Percentiles rank a stretch among this genome's conserved stretches.
phyloP scores from a whole-genome alignment of 768 basidiomycete genomes.

The Multifurca ochricompacta region DNA sequence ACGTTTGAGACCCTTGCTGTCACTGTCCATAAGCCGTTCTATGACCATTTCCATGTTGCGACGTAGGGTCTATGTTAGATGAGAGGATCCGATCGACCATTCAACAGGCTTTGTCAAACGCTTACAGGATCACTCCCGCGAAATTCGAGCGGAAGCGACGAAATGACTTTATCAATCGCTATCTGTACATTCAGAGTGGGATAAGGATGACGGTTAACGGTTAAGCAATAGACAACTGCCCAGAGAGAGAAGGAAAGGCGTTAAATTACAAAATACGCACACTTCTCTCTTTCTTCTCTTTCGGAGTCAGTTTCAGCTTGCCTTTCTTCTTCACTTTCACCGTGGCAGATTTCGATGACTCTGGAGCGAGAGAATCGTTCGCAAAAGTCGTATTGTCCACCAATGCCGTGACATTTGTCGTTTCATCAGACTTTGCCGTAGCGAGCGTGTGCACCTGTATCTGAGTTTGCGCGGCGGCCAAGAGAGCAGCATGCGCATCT shows the following conservation, averaged over 20 bases:
- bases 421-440: constrained; percentile 29
- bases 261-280: constrained; percentile 33
- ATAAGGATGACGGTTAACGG: neutral
- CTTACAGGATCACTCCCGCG: constrained; percentile 80
- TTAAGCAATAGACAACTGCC: neutral
- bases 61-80: constrained; percentile 48
- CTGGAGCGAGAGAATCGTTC: constrained; percentile 30
- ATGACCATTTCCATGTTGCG: constrained; percentile 77
- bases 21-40: constrained; percentile 61
- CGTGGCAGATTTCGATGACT: constrained; percentile 30
- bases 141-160: constrained; percentile 81
- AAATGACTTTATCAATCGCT: constrained; percentile 62
- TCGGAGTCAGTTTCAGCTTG: constrained; percentile 64
- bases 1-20: constrained; percentile 57
- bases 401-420: constrained; percentile 24
- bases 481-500: constrained; percentile 49
- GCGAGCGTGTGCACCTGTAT: constrained; percentile 29
- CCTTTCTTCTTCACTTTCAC: constrained; percentile 38
- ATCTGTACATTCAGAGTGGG: constrained; percentile 31
- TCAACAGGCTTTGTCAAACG: constrained; percentile 11
- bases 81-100: neutral
- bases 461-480: constrained; percentile 35
- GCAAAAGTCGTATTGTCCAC: constrained; percentile 32
- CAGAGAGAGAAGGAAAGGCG: neutral
- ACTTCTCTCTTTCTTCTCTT: constrained; percentile 77